phyloP scores from a whole-genome alignment of 2,329 filamentous ascomycete genomes.

The Colletotrichum aenigma region DNA sequence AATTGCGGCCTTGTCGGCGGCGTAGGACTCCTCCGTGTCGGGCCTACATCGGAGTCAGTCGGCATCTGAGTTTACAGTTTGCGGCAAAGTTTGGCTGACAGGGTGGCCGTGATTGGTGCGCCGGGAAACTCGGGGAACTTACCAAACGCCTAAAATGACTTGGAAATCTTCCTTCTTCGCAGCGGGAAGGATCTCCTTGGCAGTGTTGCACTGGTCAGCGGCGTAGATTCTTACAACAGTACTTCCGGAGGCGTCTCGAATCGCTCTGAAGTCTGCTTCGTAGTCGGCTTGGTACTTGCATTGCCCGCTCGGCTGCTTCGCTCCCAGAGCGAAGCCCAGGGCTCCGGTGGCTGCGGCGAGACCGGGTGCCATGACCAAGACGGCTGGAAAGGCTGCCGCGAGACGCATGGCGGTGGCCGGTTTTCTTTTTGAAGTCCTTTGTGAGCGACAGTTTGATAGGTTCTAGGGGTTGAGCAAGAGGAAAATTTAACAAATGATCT shows the following conservation, averaged over 20 bases:
- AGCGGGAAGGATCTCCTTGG: slow-evolving; percentile 66
- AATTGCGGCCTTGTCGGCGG: slow-evolving; percentile 60
- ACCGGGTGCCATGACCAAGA: slow-evolving; percentile 22
- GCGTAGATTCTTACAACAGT: slow-evolving; percentile 71
- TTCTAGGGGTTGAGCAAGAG: background rate
- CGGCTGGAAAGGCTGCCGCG: background rate
- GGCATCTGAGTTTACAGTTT: background rate
- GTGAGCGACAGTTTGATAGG: background rate
- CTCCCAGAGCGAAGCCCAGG: slow-evolving; percentile 70
- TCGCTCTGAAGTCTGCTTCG: slow-evolving; percentile 66
- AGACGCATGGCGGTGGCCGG: background rate
- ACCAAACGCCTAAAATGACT: slow-evolving; percentile 75
- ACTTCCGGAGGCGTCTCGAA: slow-evolving; percentile 53
- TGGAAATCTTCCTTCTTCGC: slow-evolving; percentile 68
- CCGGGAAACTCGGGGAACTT: slow-evolving; percentile 26
- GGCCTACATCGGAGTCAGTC: slow-evolving; percentile 46
- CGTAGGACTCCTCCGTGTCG: slow-evolving; percentile 66
- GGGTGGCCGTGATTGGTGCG: background rate
- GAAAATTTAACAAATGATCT: background rate
- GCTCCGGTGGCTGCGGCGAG: slow-evolving; percentile 44
- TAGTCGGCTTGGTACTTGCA: slow-evolving; percentile 71
- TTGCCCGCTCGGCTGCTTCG: slow-evolving; percentile 60
- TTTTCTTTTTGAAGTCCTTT: background rate
- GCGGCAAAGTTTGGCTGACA: background rate
- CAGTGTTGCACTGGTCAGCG: slow-evolving; percentile 68